Base-by-base conservation (phyloP, 1,284 basidiomycete genomes). In the Sanghuangporus baumii region DNA sequence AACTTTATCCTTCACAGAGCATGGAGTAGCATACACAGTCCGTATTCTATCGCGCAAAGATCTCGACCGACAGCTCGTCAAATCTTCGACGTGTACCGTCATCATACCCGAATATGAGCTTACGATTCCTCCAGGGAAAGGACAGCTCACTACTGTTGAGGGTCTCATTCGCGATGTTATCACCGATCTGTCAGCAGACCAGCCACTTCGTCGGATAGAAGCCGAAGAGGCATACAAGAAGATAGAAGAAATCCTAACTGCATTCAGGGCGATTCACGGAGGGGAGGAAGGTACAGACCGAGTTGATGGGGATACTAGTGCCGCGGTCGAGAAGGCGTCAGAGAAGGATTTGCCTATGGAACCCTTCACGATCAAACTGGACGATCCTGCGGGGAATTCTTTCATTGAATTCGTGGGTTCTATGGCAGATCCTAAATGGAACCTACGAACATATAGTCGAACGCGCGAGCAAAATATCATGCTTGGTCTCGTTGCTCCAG, bases 111-210 rank as follows among this genome's bases (percentile, higher is more conserved):
- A 98, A 72, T 85, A 91, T 68, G 87, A 95, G 69, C 83, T 99
- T 68, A 97, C 94, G 9, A 93, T 99, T 50, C 96, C 96, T 0
- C 81, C 92, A 5, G 83, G 84, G 18, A 86, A 93, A 41, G 96
- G 96, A 2, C 95, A 98, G 72, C 84, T 99, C 11, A 98, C 96
- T 14, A 99, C 95, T 3, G 83, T 99, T 60, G 97, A 99, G 75
- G 96, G 96, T 51, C 82, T 99, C 67, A 76, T 99, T 48, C 84
- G 89, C 23, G 91, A 97, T 69, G 88, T 95, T 38, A 78, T 93
- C 36, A 78, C 89, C 0, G 97, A 99, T 78, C 83, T 99, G 43
- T 81, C 81, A 67, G 78, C 85, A 61, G 91, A 94, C 68, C 97
- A 99, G 73, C 93, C 94, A 0, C 75, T 98, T 14, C 85, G 97